Evolutionary conservation across 2,329 filamentous ascomycete genomes (phyloP).

Genomic region (Hymenotorrendiella dingleyae): DNA sequence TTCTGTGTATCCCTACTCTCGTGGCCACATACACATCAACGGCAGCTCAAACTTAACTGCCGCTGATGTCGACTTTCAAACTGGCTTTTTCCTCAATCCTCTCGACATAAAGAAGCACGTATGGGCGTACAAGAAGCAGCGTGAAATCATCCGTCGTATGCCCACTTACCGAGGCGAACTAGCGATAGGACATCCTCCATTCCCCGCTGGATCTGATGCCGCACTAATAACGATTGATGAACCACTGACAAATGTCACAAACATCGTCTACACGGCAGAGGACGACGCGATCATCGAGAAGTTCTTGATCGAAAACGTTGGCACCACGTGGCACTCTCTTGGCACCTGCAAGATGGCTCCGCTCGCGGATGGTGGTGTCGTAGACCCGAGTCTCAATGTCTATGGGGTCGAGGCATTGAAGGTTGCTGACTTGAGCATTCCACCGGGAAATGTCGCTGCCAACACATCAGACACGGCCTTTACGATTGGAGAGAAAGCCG

Average conservation of each 20-base stretch:
- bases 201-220: conserved; percentile 36
- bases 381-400: conserved; percentile 30
- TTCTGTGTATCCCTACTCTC: conserved; percentile 52
- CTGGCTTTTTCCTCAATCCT: conserved; percentile 47
- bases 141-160: conserved; percentile 52
- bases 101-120: conserved; percentile 50
- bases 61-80: conserved; percentile 46
- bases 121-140: conserved; percentile 57
- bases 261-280: conserved; percentile 30
- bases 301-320: conserved; percentile 32
- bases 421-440: conserved; percentile 34
- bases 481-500: conserved; percentile 33
- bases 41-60: conserved; percentile 33
- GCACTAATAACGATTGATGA: conserved; percentile 9
- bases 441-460: conserved; percentile 37
- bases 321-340: conserved; percentile 33
- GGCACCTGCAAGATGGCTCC: conserved; percentile 35
- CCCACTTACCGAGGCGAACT: conserved; percentile 42
- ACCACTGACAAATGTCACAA: conserved; percentile 17
- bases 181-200: conserved; percentile 35
- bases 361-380: conserved; percentile 30
- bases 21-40: conserved; percentile 53
- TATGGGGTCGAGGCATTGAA: conserved; percentile 34
- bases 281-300: conserved; percentile 34
- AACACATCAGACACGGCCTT: conserved; percentile 39